Evolutionary conservation across 768 basidiomycete genomes (phyloP).

Genomic region (Leucogyrophana mollusca): DNA sequence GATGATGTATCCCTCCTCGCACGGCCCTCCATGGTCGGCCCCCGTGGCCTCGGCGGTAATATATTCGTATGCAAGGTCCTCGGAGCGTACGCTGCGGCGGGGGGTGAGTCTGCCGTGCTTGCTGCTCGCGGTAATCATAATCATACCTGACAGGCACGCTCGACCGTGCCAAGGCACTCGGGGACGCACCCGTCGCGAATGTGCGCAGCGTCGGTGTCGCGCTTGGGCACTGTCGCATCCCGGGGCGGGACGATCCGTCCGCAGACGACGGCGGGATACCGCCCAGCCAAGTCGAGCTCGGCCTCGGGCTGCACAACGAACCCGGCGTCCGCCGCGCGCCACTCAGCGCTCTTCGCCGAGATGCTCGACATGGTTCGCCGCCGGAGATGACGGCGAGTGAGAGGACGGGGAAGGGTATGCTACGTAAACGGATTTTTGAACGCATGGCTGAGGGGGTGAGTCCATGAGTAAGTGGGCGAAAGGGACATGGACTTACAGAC

Average conservation of each 20-base stretch:
- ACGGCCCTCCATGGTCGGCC: slow-evolving; percentile 37
- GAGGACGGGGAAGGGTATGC: slow-evolving; percentile 15
- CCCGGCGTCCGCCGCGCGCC: slow-evolving; percentile 31
- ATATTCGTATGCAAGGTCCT: slow-evolving; percentile 57
- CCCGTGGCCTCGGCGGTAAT: slow-evolving; percentile 47
- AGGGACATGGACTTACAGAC: slow-evolving; percentile 30
- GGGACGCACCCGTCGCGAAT: slow-evolving; percentile 29
- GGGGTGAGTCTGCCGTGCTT: slow-evolving; percentile 32
- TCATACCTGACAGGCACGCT: slow-evolving; percentile 10
- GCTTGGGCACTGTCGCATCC: slow-evolving; percentile 58
- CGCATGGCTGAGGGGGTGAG: slow-evolving; percentile 27
- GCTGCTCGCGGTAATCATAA: too few relatives aligned
- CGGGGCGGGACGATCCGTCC: slow-evolving; percentile 30
- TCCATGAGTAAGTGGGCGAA: background rate
- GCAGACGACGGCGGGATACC: background rate
- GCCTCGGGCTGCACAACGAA: slow-evolving; percentile 59
- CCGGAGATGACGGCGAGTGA: slow-evolving; percentile 45
- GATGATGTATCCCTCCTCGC: slow-evolving; percentile 52
- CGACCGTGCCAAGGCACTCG: slow-evolving; percentile 23
- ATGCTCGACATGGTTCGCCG: slow-evolving; percentile 34
- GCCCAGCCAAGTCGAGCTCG: slow-evolving; percentile 35
- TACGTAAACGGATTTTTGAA: slow-evolving; percentile 38
- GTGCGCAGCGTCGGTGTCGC: slow-evolving; percentile 37
- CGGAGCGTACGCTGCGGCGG: slow-evolving; percentile 42
- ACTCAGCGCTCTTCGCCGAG: slow-evolving; percentile 24